Evolutionary conservation across 1,284 basidiomycete genomes (phyloP).

Genomic region (Cystobasidium slooffiae): DNA sequence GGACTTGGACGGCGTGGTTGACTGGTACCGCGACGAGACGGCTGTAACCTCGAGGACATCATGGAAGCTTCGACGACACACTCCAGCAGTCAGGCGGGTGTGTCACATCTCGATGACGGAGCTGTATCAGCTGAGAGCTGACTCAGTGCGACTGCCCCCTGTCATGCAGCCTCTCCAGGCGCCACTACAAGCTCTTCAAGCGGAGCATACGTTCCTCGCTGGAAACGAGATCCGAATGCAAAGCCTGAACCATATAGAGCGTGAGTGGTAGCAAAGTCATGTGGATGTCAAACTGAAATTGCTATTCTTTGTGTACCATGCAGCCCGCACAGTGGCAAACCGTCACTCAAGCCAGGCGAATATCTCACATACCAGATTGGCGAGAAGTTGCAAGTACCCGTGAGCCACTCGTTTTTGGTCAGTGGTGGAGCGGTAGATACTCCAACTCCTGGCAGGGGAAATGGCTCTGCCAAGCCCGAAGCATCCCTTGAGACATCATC

Average conservation of each 20-base stretch:
- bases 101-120: too few species aligned
- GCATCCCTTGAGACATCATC: too few species aligned
- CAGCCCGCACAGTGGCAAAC: background rate
- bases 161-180: background rate
- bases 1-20: too few species aligned
- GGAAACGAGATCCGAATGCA: slow-evolving; percentile 17
- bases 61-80: too few species aligned
- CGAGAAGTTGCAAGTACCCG: background rate
- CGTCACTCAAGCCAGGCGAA: background rate
- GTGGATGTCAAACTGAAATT: background rate
- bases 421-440: background rate
- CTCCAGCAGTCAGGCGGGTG: too few species aligned
- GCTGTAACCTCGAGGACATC: too few species aligned
- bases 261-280: background rate
- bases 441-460: background rate
- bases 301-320: background rate
- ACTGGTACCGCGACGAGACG: too few species aligned
- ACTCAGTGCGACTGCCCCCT: background rate
- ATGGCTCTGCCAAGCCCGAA: too few species aligned
- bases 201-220: slow-evolving; percentile 17
- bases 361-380: background rate
- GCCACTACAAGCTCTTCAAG: background rate
- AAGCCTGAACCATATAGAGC: slow-evolving; percentile 23
- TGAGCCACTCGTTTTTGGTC: slow-evolving; percentile 12
- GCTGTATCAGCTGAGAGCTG: background rate